Conservation (phyloP, 1,284 basidiomycete genomes). For the Pholiota adiposa region DNA sequence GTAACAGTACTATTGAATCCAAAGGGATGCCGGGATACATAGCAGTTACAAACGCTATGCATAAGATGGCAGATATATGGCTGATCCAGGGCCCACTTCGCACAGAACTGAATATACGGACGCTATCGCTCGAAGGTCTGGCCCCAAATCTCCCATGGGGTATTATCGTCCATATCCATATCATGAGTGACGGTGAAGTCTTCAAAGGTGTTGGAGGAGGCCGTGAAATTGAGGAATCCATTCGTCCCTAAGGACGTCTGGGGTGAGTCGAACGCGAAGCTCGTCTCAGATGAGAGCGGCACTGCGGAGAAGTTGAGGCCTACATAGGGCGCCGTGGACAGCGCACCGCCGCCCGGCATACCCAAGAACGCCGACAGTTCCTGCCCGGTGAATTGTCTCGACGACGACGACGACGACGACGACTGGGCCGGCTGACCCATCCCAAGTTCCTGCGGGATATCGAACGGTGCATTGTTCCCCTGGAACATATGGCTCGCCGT, state of each 20-base stretch:
- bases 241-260: neutral
- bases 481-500: conserved; percentile 13
- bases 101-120: conserved; percentile 3
- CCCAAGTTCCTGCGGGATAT: conserved; percentile 4
- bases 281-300: neutral
- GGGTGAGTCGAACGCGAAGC: neutral
- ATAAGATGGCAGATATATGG: too few relatives aligned
- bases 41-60: conserved; percentile 15
- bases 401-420: neutral
- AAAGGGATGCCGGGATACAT: neutral
- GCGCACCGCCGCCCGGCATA: conserved; percentile 28
- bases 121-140: neutral
- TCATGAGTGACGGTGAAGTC: neutral
- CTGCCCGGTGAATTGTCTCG: conserved; percentile 14
- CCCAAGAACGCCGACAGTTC: conserved; percentile 24
- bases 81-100: too few relatives aligned
- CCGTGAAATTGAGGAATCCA: neutral
- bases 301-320: conserved; percentile 13
- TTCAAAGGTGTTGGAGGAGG: neutral
- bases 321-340: conserved; percentile 24
- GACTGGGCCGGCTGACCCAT: neutral
- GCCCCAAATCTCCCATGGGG: conserved; percentile 4
- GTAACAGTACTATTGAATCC: neutral
- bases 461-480: conserved; percentile 7
- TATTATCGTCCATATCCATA: conserved; percentile 6